These are phyloP conservation scores for Fusarium sp. DNA, from an alignment of 2,329 filamentous ascomycete species.

Conservation along the genomic window DNA sequence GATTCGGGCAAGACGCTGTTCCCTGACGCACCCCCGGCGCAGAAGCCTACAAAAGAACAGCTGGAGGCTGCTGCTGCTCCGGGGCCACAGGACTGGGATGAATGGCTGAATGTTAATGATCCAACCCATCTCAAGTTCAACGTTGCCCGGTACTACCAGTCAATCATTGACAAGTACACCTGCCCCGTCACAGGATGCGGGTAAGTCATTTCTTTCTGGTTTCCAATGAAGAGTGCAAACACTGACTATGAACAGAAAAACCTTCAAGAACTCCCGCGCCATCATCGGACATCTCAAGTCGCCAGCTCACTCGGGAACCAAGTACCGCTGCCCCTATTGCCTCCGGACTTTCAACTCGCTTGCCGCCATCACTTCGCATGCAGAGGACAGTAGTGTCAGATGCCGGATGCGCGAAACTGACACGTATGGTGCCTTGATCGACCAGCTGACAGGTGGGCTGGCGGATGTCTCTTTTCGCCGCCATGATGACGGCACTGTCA, in stretches of 20 bases:
- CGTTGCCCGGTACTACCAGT: conserved; percentile 58
- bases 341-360: conserved; percentile 54
- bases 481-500: conserved; percentile 45
- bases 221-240: not conserved
- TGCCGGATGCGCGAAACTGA: conserved; percentile 59
- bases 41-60: conserved; percentile 35
- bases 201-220: conserved; percentile 49
- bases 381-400: conserved; percentile 55
- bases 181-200: conserved; percentile 67
- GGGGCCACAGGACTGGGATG: conserved; percentile 15
- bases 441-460: conserved; percentile 50
- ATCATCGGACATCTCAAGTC: conserved; percentile 60
- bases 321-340: conserved; percentile 60
- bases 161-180: conserved; percentile 57
- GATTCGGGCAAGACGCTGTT: conserved; percentile 20
- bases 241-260: conserved; percentile 50
- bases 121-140: conserved; percentile 62
- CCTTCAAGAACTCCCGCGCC: conserved; percentile 48
- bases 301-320: conserved; percentile 51
- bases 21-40: conserved; percentile 34
- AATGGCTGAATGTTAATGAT: conserved; percentile 51
- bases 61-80: conserved; percentile 23
- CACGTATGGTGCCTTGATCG: conserved; percentile 49
- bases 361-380: conserved; percentile 60
- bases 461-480: conserved; percentile 38